These are phyloP conservation scores for Zymoseptoria pseudotritici DNA, from an alignment of 2,329 filamentous ascomycete species.

Conservation along the genomic window DNA sequence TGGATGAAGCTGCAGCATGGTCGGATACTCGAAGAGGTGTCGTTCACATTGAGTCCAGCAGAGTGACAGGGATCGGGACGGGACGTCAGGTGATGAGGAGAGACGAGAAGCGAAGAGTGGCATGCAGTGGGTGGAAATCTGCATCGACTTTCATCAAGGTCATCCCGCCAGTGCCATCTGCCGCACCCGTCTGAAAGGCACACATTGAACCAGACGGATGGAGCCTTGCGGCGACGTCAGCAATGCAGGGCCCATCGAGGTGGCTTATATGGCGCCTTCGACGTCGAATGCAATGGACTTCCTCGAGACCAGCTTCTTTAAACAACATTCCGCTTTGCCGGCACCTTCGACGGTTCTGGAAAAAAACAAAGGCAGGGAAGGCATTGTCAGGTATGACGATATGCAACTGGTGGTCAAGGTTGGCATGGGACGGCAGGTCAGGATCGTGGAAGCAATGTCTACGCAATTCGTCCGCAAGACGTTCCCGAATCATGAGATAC, in stretches of 20 bases:
- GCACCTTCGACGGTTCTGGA: background rate
- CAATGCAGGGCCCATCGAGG: no score
- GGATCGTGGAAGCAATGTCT: background rate
- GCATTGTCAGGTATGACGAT: background rate
- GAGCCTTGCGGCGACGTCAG: no score
- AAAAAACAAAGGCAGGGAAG: background rate
- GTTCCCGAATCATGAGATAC: background rate
- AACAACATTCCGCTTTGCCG: background rate
- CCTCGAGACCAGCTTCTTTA: background rate
- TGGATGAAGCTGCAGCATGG: no score
- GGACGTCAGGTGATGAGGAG: background rate
- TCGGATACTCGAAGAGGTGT: no score
- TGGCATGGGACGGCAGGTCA: background rate
- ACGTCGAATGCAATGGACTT: no score
- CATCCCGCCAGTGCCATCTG: background rate
- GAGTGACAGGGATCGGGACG: background rate
- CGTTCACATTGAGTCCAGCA: no score
- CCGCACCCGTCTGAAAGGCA: background rate
- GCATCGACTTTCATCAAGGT: background rate
- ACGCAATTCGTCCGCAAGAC: background rate
- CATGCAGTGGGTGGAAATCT: no score
- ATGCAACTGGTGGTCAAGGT: background rate
- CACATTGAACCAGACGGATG: no score
- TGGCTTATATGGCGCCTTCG: no score
- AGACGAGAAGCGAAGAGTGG: no score